phyloP scores from a whole-genome alignment of 345 rosid species.

The Mallotus nudiflorus region DNA sequence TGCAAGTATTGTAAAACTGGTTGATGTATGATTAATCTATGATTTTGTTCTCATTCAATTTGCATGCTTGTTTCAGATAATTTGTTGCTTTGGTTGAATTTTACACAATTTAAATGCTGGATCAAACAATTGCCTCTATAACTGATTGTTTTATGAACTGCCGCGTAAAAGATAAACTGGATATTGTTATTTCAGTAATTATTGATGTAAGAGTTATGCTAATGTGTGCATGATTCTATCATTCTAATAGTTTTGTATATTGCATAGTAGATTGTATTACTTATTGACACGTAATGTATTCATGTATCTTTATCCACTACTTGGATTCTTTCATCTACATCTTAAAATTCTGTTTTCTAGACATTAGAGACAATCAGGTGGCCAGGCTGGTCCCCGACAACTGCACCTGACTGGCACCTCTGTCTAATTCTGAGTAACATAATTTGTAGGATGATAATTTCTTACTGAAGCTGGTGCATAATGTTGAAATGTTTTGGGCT shows the following conservation, averaged over 20 bases:
- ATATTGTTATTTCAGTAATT: not conserved
- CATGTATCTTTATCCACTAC: not conserved
- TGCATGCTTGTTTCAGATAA: not conserved
- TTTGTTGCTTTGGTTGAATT: conserved; percentile 1
- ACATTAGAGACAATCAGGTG: not conserved
- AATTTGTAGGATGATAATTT: conserved; percentile 6
- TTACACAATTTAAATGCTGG: not conserved
- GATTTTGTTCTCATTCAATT: not conserved
- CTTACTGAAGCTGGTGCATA: conserved; percentile 3
- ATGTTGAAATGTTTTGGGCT: conserved; percentile 1
- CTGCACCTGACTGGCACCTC: no score
- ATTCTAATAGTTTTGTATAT: not conserved
- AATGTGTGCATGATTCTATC: not conserved
- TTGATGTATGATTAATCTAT: no score
- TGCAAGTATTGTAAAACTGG: not conserved
- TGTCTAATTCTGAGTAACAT: not conserved
- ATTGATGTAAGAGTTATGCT: not conserved
- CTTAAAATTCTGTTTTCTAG: not conserved
- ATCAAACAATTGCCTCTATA: not conserved
- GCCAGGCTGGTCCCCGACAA: not conserved
- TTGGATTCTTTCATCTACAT: not conserved
- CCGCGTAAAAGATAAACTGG: not conserved
- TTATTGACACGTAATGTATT: not conserved
- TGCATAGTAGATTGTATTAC: not conserved
- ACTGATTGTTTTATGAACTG: not conserved